Evolutionary conservation across 164 flowering plant genomes (phyloP).

Genomic region (Vitis rupestris): DNA sequence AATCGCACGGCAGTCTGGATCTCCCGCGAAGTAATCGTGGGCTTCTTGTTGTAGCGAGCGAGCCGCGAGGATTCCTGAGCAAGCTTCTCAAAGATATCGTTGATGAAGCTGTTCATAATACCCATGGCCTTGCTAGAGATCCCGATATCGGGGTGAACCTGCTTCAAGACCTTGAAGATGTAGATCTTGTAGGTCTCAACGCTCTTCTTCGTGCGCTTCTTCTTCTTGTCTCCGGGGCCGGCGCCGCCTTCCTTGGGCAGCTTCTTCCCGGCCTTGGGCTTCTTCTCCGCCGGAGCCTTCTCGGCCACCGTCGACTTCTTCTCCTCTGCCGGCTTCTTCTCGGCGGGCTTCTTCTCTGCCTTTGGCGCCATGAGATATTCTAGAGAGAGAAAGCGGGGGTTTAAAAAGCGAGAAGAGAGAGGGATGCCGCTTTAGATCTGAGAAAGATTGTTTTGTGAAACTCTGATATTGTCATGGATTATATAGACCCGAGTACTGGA

Average conservation of each 20-base stretch:
- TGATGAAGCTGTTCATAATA: slow-evolving; percentile 21
- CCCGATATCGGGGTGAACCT: slow-evolving; percentile 28
- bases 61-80: slow-evolving; percentile 17
- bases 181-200: slow-evolving; percentile 29
- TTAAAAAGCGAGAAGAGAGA: too few relatives aligned
- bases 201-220: slow-evolving; percentile 24
- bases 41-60: slow-evolving; percentile 29
- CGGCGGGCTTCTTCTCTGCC: slow-evolving; percentile 18
- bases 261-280: slow-evolving; percentile 27
- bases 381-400: neutral
- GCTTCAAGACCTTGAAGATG: slow-evolving; percentile 30
- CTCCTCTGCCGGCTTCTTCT: slow-evolving; percentile 22
- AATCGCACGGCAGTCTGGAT: slow-evolving; percentile 30
- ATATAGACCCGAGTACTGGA: neutral
- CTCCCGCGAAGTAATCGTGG: slow-evolving; percentile 28
- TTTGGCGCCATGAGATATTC: slow-evolving; percentile 13
- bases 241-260: slow-evolving; percentile 23
- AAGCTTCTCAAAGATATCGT: slow-evolving; percentile 26
- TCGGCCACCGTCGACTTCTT: slow-evolving; percentile 6
- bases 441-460: too few relatives aligned
- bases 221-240: slow-evolving; percentile 20
- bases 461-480: neutral
- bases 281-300: slow-evolving; percentile 19
- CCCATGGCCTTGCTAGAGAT: slow-evolving; percentile 30
- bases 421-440: too few relatives aligned